Evolutionary conservation across 148 eudicot species (phyloP).

Genomic region (Fagopyrum esculentum): DNA sequence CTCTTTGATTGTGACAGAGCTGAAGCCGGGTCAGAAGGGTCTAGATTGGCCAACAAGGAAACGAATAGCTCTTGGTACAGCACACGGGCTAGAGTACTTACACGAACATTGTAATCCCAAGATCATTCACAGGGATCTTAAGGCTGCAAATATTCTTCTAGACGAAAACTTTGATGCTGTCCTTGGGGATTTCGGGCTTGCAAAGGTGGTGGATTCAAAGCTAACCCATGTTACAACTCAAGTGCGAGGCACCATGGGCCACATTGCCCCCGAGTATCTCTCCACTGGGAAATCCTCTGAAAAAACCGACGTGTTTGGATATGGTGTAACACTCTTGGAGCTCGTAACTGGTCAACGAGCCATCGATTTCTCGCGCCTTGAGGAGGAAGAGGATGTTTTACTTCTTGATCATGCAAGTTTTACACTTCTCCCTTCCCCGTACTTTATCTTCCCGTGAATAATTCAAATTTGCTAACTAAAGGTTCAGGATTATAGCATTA

Average conservation of each 20-base stretch:
- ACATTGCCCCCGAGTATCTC: slow-evolving; percentile 92
- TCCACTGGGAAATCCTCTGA: slow-evolving; percentile 94
- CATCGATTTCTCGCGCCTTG: slow-evolving; percentile 86
- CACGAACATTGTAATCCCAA: slow-evolving; percentile 94
- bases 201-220: slow-evolving; percentile 66
- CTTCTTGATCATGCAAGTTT: slow-evolving; percentile 82
- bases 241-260: slow-evolving; percentile 97
- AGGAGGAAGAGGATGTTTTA: slow-evolving; percentile 90
- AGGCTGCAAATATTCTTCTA: slow-evolving; percentile 90
- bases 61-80: slow-evolving; percentile 75
- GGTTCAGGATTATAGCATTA: too few relatives aligned
- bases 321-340: slow-evolving; percentile 83
- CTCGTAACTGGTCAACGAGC: slow-evolving; percentile 94
- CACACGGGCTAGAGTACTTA: slow-evolving; percentile 85
- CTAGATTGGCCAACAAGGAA: slow-evolving; percentile 81
- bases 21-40: slow-evolving; percentile 79
- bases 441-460: too few relatives aligned
- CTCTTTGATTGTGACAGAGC: slow-evolving; percentile 26
- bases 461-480: too few relatives aligned
- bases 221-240: slow-evolving; percentile 83
- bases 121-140: slow-evolving; percentile 89
- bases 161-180: slow-evolving; percentile 75
- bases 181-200: slow-evolving; percentile 91
- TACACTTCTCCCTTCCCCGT: background rate
- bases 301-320: slow-evolving; percentile 94